These are phyloP conservation scores for Penicillium ochrochloron DNA, from an alignment of 495 filamentous ascomycete species.

Conservation along the genomic window DNA sequence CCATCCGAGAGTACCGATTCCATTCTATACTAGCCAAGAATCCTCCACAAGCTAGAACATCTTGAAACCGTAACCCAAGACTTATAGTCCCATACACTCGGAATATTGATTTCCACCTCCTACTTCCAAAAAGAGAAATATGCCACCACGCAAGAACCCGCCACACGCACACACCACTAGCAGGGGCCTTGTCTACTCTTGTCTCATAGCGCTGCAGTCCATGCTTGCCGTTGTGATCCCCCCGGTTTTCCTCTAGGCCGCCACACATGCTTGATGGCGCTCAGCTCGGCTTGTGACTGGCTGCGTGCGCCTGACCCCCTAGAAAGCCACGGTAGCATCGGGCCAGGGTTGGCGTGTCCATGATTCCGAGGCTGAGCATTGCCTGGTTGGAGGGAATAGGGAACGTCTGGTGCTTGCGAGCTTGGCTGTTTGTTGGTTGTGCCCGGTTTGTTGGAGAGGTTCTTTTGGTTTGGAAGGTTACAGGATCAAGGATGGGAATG, in stretches of 20 bases:
- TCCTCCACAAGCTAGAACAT: background rate
- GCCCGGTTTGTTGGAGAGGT: background rate
- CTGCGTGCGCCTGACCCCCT: conserved; percentile 9
- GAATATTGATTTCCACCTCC: background rate
- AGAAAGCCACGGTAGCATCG: conserved; percentile 35
- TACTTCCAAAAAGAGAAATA: background rate
- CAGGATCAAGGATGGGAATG: background rate
- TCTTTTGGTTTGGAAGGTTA: background rate
- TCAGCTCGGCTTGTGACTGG: conserved; percentile 26
- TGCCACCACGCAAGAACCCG: conserved; percentile 1
- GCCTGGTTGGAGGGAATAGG: background rate
- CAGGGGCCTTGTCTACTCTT: background rate
- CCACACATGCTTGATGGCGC: conserved; percentile 23
- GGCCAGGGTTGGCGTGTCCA: conserved; percentile 18
- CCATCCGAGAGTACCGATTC: background rate
- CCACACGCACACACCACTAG: background rate
- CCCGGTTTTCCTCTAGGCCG: conserved; percentile 2
- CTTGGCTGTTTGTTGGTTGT: conserved; percentile 1
- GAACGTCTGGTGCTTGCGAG: background rate
- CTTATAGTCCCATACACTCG: background rate
- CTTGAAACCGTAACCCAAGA: background rate
- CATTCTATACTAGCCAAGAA: background rate
- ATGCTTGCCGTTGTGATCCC: conserved; percentile 21
- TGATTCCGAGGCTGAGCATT: conserved; percentile 12
- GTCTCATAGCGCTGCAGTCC: background rate